A percentile compares a stretch with the other conserved stretches of the same genome.
Conservation (phyloP, 2,329 filamentous ascomycete genomes). For the Botrytis tulipae region DNA sequence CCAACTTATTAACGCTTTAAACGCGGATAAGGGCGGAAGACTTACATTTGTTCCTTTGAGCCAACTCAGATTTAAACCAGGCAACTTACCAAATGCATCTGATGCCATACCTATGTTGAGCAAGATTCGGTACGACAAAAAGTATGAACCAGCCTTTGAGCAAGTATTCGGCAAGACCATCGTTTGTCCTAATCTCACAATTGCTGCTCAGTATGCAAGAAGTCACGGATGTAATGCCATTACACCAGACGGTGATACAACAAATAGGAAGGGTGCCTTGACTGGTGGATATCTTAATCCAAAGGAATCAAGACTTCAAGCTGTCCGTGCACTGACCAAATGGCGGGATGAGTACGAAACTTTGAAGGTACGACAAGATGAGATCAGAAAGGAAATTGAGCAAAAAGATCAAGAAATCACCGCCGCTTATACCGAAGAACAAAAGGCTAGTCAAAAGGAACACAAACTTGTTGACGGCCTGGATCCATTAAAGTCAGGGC, state of each 20-base stretch:
- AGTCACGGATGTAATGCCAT: constrained; percentile 91
- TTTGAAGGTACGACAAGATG: constrained; percentile 59
- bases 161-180: constrained; percentile 96
- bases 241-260: constrained; percentile 90
- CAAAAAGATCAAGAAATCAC: constrained; percentile 87
- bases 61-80: constrained; percentile 66
- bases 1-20: constrained; percentile 73
- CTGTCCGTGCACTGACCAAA: constrained; percentile 70
- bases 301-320: constrained; percentile 81
- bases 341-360: constrained; percentile 73
- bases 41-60: constrained; percentile 95
- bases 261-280: constrained; percentile 91
- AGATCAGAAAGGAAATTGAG: constrained; percentile 70
- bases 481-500: constrained; percentile 73
- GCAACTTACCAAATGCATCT: constrained; percentile 78
- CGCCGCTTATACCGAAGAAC: constrained; percentile 75
- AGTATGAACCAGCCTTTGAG: constrained; percentile 81
- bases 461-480: constrained; percentile 79
- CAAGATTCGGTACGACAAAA: constrained; percentile 75
- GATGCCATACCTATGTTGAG: constrained; percentile 85
- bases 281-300: constrained; percentile 93
- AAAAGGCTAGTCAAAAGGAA: constrained; percentile 77
- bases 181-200: constrained; percentile 83
- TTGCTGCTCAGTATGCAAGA: constrained; percentile 87
- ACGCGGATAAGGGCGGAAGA: constrained; percentile 76